Evolutionary conservation across 208 protist species (phyloP).

Genomic region (Plasmodiophora brassicae): DNA sequence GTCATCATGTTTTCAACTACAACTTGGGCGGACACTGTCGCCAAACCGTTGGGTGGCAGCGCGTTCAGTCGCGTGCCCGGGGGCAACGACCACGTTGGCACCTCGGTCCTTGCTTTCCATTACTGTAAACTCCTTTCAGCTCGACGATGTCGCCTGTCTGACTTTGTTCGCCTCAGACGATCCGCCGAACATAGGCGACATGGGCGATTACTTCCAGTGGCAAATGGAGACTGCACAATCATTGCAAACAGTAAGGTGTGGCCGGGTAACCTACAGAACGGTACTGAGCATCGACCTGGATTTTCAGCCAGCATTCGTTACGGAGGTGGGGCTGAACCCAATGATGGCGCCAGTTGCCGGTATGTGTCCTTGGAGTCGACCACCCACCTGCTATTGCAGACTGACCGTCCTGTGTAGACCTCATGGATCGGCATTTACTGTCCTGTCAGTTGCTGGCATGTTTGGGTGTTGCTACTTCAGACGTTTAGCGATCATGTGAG

Average conservation of each 20-base stretch:
- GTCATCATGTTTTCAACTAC: neutral
- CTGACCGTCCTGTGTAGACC: too few relatives aligned
- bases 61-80: neutral
- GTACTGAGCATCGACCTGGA: too few relatives aligned
- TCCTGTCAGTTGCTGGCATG: neutral
- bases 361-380: too few relatives aligned
- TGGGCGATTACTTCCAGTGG: neutral
- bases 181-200: neutral
- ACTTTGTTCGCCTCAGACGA: neutral
- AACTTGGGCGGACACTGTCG: neutral
- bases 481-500: neutral
- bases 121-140: neutral
- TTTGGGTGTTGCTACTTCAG: neutral
- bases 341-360: neutral
- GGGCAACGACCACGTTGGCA: neutral
- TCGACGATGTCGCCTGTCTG: neutral
- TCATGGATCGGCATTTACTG: neutral
- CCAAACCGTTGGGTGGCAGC: neutral
- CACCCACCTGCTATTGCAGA: too few relatives aligned
- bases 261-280: too few relatives aligned
- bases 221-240: neutral
- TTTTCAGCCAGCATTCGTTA: neutral
- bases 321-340: neutral
- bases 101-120: neutral
- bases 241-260: neutral